Evolutionary conservation across 2,329 filamentous ascomycete species (phyloP), one percentile per base, ranked within the genome.

Genomic region (Fusarium pseudograminearum): DNA sequence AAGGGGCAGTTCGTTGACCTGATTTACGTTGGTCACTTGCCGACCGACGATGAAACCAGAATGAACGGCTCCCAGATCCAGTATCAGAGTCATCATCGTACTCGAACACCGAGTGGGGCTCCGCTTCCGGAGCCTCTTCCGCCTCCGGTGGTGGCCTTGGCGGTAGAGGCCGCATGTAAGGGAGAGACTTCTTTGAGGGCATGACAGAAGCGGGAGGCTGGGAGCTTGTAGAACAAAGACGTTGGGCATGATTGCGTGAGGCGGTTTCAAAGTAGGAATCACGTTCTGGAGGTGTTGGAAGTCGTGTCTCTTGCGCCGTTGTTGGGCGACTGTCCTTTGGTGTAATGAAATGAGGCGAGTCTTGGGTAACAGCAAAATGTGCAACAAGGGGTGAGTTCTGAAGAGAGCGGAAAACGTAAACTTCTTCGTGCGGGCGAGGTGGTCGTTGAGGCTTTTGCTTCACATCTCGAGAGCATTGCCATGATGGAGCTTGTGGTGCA

Each of bases 71-170:
- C 5, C 58, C 66, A 33, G 52, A 74, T 71, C 84, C 82, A 15
- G 74, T 75, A 70, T 84, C 82, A 16, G 75, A 76, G 61, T 86
- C 83, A 61, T 86, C 83, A 61, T 86, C 83, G 16, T 79, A 70
- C 44, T 86, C 84, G 64, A 86, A 86, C 26, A 86, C 81, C 4
- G 84, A 86, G n/a, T 80, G 74, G 12, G 73, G 67, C 50, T 73
- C 71, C 45, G 30, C 41, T 28, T 57, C 58, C 38, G 51, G 36
- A 24, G 53, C 68, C 14, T 64, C 42, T 34, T 65, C 59, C 52
- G 45, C 44, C 46, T 71, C 71, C 8, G 61, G 63, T 46, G 75
- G 74, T 20, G 74, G 57, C 47, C 68, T 71, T 28, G 73, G 64
- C 28, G 73, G 56, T 44, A 73, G 68, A 33, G 75, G 62, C 34